Percentiles rank a stretch among this genome's conserved stretches.
Conservation (phyloP, 129 eudicot species). For the Centella asiatica region DNA sequence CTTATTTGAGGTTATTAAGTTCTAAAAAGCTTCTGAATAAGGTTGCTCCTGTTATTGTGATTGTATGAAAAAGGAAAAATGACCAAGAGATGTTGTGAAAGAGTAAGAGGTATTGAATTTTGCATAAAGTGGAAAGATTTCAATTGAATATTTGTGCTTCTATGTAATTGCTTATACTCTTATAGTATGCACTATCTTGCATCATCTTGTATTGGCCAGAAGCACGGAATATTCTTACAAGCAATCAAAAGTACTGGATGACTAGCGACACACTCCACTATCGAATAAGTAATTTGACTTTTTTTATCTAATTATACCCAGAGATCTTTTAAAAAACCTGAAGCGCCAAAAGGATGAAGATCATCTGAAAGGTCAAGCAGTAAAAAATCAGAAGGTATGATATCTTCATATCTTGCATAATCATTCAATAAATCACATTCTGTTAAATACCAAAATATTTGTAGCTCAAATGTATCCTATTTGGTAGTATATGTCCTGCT, state of each 20-base stretch:
- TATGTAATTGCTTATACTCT: too few species aligned
- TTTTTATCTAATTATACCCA: conserved; percentile 13
- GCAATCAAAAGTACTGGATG: background rate
- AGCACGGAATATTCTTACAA: background rate
- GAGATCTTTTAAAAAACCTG: conserved; percentile 57
- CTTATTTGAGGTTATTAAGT: too few species aligned
- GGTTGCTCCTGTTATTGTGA: too few species aligned
- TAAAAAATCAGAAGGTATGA: conserved; percentile 75
- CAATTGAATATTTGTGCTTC: too few species aligned
- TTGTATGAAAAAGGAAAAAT: too few species aligned
- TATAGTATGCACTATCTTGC: background rate
- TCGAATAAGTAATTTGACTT: background rate
- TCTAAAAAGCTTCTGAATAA: too few species aligned
- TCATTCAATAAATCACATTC: background rate
- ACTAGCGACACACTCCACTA: background rate
- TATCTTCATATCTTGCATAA: background rate
- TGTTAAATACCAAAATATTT: background rate
- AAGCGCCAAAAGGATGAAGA: conserved; percentile 72
- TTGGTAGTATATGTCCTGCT: too few species aligned
- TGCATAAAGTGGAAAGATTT: too few species aligned
- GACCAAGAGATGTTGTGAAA: too few species aligned
- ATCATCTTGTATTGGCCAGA: too few species aligned
- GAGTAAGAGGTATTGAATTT: too few species aligned
- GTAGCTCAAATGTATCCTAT: background rate
- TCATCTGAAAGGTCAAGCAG: conserved; percentile 76